phyloP scores from a whole-genome alignment of 2,329 filamentous ascomycete genomes.

The Trichoderma oligosporum region DNA sequence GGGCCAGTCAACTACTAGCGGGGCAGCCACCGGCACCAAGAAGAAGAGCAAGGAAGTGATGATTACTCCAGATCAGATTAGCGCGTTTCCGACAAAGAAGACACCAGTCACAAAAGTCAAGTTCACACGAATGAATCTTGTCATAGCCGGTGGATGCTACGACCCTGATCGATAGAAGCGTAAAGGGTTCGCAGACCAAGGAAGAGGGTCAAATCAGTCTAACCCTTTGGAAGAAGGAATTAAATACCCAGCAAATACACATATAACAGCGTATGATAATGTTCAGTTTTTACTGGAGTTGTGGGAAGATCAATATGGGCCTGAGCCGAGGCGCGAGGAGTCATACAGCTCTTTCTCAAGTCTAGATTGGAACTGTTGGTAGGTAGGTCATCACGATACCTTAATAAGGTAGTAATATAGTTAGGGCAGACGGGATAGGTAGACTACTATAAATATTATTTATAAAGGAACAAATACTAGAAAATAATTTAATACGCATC shows the following conservation, averaged over 20 bases:
- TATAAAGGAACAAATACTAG: too few species aligned
- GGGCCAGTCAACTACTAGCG: constrained; percentile 28
- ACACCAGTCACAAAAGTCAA: constrained; percentile 88
- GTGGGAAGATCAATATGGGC: neutral
- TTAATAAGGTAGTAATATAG: too few species aligned
- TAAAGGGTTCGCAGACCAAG: constrained; percentile 9
- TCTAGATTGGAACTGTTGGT: too few species aligned
- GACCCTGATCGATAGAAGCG: constrained; percentile 47
- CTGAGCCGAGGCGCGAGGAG: neutral
- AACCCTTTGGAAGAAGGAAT: neutral
- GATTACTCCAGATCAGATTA: constrained; percentile 89
- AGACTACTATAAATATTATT: too few species aligned
- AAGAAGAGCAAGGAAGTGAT: constrained; percentile 89
- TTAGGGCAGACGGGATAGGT: too few species aligned
- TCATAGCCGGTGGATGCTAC: constrained; percentile 76
- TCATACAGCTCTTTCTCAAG: neutral
- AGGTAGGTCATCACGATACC: too few species aligned
- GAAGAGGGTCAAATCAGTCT: too few species aligned
- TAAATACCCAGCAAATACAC: neutral
- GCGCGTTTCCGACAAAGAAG: constrained; percentile 93
- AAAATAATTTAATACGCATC: too few species aligned
- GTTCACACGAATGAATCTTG: constrained; percentile 93
- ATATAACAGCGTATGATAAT: neutral
- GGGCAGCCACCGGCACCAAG: constrained; percentile 43
- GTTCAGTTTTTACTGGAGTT: neutral